Base-by-base conservation (phyloP, 805 yeast species). In the Tetrapisispora nanseiensis region DNA sequence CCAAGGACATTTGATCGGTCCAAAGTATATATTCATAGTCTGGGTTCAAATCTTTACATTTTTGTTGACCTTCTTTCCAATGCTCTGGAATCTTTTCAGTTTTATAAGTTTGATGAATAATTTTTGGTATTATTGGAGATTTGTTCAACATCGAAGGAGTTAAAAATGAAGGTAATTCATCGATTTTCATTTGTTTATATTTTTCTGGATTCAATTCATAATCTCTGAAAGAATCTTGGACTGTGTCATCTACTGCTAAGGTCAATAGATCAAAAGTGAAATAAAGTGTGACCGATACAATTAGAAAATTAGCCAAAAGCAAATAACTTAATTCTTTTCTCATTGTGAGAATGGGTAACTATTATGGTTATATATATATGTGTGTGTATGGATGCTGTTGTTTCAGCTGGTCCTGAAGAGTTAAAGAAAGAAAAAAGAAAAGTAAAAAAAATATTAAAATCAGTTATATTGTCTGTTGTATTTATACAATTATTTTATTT, bases 51-150 rank as follows among this genome's bases (percentile, higher is more conserved):
- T 80, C 82, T 38, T 75, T 71, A 56, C 95, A 85, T 15, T 75
- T 73, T 56, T 77, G 72, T 57, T 85, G 95, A 26, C 92, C 86
- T 2, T 70, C 71, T 46, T 66, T 67, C 97, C 97, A 87, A 38
- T 73, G 69, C 39, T 77, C 85, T 5, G 96, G 97, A 11, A 86
- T 75, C 15, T 79, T 72, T 8, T 68, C 72, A 18, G 84, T 82
- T 57, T 84, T 86, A 61, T 87, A 87, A 12, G 96, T 87, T 62
- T 87, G 97, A 59, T 87, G 97, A 41, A 87, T 86, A 58, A 86
- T 86, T 55, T 82, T 83, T 29, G 97, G 97, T 37, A 87, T 85
- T 30, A 80, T 56, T 43, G 70, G 71, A 11, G 40, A 37, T 16
- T 34, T 32, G 18, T 34, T 31, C 15, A 16, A 11, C 16, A 33